Percentiles rank a stretch among this genome's conserved stretches.
These are phyloP conservation scores for Dendrobium officinale DNA, from an alignment of 106 monocot species.

Conservation along the genomic window DNA sequence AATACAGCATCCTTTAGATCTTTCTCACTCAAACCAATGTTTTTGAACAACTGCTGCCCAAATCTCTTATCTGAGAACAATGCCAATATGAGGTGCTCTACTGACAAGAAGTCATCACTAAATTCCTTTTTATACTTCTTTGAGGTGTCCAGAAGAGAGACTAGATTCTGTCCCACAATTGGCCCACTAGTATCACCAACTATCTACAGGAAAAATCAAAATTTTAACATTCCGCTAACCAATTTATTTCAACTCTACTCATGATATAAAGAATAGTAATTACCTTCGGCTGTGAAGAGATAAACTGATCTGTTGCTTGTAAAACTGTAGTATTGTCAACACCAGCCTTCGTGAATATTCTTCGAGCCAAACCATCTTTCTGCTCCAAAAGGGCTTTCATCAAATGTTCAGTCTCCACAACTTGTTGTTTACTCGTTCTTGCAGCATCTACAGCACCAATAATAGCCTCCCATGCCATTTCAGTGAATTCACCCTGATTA, in stretches of 20 bases:
- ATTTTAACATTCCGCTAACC: neutral
- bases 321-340: slow-evolving; percentile 73
- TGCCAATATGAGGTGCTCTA: slow-evolving; percentile 83
- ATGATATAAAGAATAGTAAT: neutral
- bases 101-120: slow-evolving; percentile 75
- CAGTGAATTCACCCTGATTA: slow-evolving; percentile 54
- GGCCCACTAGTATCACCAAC: slow-evolving; percentile 62
- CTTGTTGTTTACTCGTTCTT: slow-evolving; percentile 52
- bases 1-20: slow-evolving; percentile 57
- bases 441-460: slow-evolving; percentile 71
- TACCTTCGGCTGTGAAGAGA: slow-evolving; percentile 75
- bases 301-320: slow-evolving; percentile 70
- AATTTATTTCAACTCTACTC: neutral
- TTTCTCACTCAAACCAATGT: slow-evolving; percentile 59
- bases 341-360: slow-evolving; percentile 81
- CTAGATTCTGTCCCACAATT: slow-evolving; percentile 46
- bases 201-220: slow-evolving; percentile 28
- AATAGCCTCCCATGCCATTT: slow-evolving; percentile 87
- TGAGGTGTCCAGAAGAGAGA: slow-evolving; percentile 65
- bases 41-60: slow-evolving; percentile 61
- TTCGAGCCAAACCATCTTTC: slow-evolving; percentile 83
- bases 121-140: slow-evolving; percentile 75
- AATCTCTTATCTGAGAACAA: slow-evolving; percentile 69
- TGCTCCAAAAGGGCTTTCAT: slow-evolving; percentile 96
- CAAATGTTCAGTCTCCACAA: slow-evolving; percentile 85